Conservation (phyloP, 2,329 filamentous ascomycete genomes). For the Hymenoscyphus albidus region DNA sequence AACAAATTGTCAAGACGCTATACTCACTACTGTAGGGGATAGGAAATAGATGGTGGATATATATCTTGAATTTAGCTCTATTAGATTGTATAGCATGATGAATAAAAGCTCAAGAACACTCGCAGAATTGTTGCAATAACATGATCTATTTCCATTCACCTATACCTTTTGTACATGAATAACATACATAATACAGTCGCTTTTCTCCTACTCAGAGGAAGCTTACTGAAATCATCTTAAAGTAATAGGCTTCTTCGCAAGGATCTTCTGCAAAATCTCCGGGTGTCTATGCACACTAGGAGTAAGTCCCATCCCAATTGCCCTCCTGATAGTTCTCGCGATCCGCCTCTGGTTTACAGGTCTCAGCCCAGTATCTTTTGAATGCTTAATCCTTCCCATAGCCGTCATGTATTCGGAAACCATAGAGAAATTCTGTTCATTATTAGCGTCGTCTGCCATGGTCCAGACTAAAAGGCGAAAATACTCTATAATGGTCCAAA, state of each 20-base stretch:
- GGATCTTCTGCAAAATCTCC: conserved; percentile 55
- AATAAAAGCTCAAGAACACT: background rate
- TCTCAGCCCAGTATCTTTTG: conserved; percentile 71
- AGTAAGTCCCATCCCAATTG: conserved; percentile 86
- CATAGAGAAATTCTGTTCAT: conserved; percentile 77
- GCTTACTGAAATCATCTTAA: no score
- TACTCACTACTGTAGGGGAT: background rate
- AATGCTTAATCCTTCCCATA: conserved; percentile 79
- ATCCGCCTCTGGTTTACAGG: conserved; percentile 90
- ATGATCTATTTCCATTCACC: background rate
- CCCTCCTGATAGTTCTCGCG: conserved; percentile 85
- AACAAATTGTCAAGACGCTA: background rate
- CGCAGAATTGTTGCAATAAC: background rate
- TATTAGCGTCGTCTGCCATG: conserved; percentile 9
- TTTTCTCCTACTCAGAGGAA: background rate
- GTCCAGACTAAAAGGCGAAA: conserved; percentile 26
- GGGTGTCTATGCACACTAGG: conserved; percentile 89
- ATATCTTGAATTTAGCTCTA: no score
- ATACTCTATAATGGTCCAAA: conserved; percentile 80
- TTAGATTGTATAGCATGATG: no score
- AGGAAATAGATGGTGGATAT: background rate
- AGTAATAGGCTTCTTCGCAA: background rate
- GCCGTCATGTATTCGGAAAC: conserved; percentile 84
- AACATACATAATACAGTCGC: conserved; percentile 7
- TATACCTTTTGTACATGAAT: conserved; percentile 8